A percentile compares a stretch with the other conserved stretches of the same genome.
These are phyloP conservation scores for Lyophyllum shimeji DNA, from an alignment of 768 basidiomycete genomes.

Conservation along the genomic window DNA sequence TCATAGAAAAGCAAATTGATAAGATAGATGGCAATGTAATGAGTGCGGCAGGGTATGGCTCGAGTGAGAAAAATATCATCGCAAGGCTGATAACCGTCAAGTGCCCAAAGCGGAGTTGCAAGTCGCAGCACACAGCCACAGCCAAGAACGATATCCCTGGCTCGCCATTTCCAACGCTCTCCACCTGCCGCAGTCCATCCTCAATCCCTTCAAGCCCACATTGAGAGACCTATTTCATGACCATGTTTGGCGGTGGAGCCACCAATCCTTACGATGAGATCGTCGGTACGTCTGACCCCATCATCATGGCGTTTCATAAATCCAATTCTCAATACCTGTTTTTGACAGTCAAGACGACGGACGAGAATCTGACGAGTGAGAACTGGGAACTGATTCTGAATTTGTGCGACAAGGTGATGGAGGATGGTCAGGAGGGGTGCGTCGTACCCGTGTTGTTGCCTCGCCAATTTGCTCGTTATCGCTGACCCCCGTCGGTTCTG, in stretches of 20 bases:
- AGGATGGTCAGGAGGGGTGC: conserved; percentile 86
- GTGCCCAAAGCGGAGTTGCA: conserved; percentile 14
- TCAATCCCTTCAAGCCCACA: neutral
- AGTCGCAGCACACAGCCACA: conserved; percentile 27
- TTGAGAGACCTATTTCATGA: neutral
- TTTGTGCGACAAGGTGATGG: conserved; percentile 94
- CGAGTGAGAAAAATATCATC: no score
- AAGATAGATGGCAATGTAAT: no score
- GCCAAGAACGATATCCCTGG: neutral
- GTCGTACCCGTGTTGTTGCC: conserved; percentile 20
- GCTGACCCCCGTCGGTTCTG: neutral
- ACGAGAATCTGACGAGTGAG: conserved; percentile 92
- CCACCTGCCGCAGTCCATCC: conserved; percentile 1
- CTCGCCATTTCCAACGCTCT: neutral
- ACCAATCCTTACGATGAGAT: conserved; percentile 87
- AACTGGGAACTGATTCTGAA: conserved; percentile 96
- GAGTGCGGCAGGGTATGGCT: no score
- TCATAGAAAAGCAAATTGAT: no score
- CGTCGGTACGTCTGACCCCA: conserved; percentile 55
- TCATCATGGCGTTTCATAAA: neutral
- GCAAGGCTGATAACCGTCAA: neutral
- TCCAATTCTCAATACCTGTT: neutral
- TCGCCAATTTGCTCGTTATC: neutral
- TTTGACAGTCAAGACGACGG: conserved; percentile 85
- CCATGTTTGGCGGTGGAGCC: conserved; percentile 72